Evolutionary conservation across 2,329 filamentous ascomycete species (phyloP).

Genomic region (Arthrobotrys sphaeroides): DNA sequence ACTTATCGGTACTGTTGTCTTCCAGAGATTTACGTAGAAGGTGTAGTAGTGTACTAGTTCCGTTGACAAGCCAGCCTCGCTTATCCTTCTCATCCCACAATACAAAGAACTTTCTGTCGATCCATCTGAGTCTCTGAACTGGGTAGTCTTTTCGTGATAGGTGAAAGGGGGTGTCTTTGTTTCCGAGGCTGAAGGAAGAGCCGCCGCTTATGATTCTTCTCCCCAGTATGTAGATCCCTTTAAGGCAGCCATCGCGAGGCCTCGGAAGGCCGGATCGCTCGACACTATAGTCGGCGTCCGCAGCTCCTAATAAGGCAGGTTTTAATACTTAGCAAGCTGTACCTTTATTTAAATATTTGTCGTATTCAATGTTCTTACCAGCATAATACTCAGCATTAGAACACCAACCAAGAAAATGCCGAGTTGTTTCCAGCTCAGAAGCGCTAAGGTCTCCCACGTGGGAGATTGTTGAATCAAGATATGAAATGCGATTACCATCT

Average conservation of each 20-base stretch:
- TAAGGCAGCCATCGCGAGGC: not conserved
- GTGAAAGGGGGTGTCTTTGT: slow-evolving; percentile 21
- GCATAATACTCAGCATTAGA: slow-evolving; percentile 23
- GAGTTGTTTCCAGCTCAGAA: not conserved
- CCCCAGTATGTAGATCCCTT: not conserved
- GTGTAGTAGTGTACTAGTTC: slow-evolving; percentile 57
- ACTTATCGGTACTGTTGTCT: slow-evolving; percentile 15
- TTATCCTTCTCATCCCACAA: slow-evolving; percentile 58
- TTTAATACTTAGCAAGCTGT: not conserved
- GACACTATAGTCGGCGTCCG: slow-evolving; percentile 1
- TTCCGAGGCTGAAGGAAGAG: not conserved
- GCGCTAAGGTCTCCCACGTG: not conserved
- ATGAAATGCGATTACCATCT: slow-evolving; percentile 27
- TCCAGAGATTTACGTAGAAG: slow-evolving; percentile 55
- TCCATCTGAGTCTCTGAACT: slow-evolving; percentile 38
- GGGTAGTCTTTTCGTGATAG: not conserved
- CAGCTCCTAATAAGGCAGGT: not conserved
- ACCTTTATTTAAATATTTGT: not conserved
- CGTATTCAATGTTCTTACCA: slow-evolving; percentile 12
- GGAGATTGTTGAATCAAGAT: slow-evolving; percentile 20
- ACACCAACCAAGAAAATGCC: slow-evolving; percentile 53
- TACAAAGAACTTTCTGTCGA: slow-evolving; percentile 55
- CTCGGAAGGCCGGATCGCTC: not conserved
- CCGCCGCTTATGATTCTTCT: not conserved
- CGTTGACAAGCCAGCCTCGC: slow-evolving; percentile 59